These are phyloP conservation scores for Cercospora nicotianae DNA, from an alignment of 2,329 filamentous ascomycete species.

Conservation along the genomic window DNA sequence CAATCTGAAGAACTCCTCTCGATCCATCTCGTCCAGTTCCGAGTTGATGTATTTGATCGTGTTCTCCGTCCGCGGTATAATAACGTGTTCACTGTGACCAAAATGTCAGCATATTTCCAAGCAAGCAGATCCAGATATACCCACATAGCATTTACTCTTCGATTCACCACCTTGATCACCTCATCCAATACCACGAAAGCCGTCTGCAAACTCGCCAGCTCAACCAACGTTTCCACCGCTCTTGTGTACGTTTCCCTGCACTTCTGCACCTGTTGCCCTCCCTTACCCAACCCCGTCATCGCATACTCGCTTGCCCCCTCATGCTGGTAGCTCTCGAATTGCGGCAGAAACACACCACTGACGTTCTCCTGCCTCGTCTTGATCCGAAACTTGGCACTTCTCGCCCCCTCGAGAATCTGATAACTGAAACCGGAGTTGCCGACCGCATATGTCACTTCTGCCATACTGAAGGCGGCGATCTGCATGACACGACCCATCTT, in stretches of 20 bases:
- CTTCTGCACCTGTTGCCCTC: slow-evolving; percentile 92
- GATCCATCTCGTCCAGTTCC: slow-evolving; percentile 92
- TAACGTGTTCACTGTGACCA: slow-evolving; percentile 74
- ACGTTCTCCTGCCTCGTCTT: slow-evolving; percentile 98
- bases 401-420: slow-evolving; percentile 94
- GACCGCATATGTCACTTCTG: slow-evolving; percentile 95
- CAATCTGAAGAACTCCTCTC: slow-evolving; percentile 95
- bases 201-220: slow-evolving; percentile 92
- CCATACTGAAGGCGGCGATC: slow-evolving; percentile 94
- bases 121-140: slow-evolving; percentile 31
- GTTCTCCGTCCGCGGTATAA: slow-evolving; percentile 96
- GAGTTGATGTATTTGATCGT: slow-evolving; percentile 99
- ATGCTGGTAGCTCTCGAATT: slow-evolving; percentile 86
- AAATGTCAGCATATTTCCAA: slow-evolving; percentile 24
- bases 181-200: slow-evolving; percentile 98
- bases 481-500: slow-evolving; percentile 99
- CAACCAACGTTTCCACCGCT: slow-evolving; percentile 92
- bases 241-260: slow-evolving; percentile 94
- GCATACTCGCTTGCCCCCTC: slow-evolving; percentile 92
- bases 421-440: slow-evolving; percentile 87
- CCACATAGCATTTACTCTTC: slow-evolving; percentile 94
- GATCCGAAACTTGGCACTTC: slow-evolving; percentile 87
- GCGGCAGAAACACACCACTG: slow-evolving; percentile 88
- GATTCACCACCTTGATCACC: slow-evolving; percentile 98
- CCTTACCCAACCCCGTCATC: slow-evolving; percentile 91